These are phyloP conservation scores for Candolleomyces eurysporus DNA, from an alignment of 768 basidiomycete genomes.

Conservation along the genomic window DNA sequence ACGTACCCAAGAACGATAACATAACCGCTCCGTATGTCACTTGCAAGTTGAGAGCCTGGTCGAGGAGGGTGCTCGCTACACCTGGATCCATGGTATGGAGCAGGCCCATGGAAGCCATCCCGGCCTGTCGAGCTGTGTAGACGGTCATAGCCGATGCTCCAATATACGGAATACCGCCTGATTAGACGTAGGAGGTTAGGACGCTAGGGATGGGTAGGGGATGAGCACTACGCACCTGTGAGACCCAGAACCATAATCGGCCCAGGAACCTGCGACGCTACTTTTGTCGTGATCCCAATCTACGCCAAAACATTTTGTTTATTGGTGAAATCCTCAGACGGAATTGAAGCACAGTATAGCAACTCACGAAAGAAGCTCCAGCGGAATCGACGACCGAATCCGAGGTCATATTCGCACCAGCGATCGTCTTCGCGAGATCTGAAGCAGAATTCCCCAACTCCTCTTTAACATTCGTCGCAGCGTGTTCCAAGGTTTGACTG, in stretches of 20 bases:
- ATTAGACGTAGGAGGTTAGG: not conserved
- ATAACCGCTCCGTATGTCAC: constrained; percentile 95
- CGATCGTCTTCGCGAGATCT: constrained; percentile 78
- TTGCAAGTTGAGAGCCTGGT: constrained; percentile 81
- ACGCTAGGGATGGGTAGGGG: not conserved
- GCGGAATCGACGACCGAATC: constrained; percentile 48
- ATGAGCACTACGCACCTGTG: constrained; percentile 39
- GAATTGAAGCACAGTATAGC: not conserved
- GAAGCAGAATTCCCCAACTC: constrained; percentile 75
- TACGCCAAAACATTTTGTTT: constrained; percentile 22
- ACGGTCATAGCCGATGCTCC: constrained; percentile 77
- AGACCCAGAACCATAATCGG: constrained; percentile 81
- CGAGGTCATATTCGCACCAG: constrained; percentile 60
- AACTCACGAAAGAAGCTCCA: constrained; percentile 62
- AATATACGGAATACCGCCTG: constrained; percentile 84
- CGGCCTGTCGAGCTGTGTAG: constrained; percentile 81
- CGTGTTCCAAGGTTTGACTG: constrained; percentile 73
- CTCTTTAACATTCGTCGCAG: constrained; percentile 74
- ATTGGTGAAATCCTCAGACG: not conserved
- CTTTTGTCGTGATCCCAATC: constrained; percentile 73
- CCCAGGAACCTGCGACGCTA: constrained; percentile 73
- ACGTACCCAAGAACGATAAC: constrained; percentile 83
- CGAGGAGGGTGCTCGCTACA: constrained; percentile 72
- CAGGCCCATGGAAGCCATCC: constrained; percentile 55
- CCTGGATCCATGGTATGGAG: constrained; percentile 69